These are phyloP conservation scores for Xenoacremonium recifei DNA, from an alignment of 2,329 filamentous ascomycete species.

Conservation along the genomic window DNA sequence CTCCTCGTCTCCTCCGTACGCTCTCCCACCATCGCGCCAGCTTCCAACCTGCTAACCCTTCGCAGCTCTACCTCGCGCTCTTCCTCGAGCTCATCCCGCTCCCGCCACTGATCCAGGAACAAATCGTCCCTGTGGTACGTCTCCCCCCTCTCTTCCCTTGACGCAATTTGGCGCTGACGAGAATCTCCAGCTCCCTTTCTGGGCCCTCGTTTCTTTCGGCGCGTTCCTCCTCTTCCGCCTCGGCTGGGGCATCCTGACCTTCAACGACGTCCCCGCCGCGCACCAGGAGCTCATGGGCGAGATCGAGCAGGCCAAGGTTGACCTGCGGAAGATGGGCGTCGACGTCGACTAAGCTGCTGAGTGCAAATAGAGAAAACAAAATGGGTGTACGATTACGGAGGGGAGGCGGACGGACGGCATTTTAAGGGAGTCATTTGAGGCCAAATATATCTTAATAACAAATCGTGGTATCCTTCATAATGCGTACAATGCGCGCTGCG, in stretches of 20 bases:
- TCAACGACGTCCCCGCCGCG: slow-evolving; percentile 92
- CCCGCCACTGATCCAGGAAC: slow-evolving; percentile 71
- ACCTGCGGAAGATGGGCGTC: slow-evolving; percentile 72
- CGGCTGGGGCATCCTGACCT: slow-evolving; percentile 89
- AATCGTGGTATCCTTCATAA: slow-evolving; percentile 14
- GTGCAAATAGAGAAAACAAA: slow-evolving; percentile 14
- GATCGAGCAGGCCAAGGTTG: slow-evolving; percentile 73
- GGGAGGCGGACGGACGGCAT: no score
- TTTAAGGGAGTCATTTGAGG: slow-evolving; percentile 5
- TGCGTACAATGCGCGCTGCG: no score
- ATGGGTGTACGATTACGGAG: slow-evolving; percentile 9
- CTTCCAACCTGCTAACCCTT: slow-evolving; percentile 15
- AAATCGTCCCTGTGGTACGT: slow-evolving; percentile 87
- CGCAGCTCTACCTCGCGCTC: slow-evolving; percentile 81
- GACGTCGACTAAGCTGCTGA: slow-evolving; percentile 70
- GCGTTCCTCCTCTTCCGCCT: slow-evolving; percentile 90
- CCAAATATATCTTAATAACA: slow-evolving; percentile 17
- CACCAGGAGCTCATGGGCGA: slow-evolving; percentile 86
- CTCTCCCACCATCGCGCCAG: slow-evolving; percentile 2
- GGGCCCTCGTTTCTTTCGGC: slow-evolving; percentile 86
- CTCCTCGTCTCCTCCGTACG: slow-evolving; percentile 86
- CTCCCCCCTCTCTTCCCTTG: not conserved
- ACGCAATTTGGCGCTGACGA: not conserved
- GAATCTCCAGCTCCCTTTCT: slow-evolving; percentile 75
- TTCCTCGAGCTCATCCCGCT: slow-evolving; percentile 83